These are phyloP conservation scores for Phaseolus lunatus DNA, from an alignment of 306 rosid genomes.

Conservation along the genomic window DNA sequence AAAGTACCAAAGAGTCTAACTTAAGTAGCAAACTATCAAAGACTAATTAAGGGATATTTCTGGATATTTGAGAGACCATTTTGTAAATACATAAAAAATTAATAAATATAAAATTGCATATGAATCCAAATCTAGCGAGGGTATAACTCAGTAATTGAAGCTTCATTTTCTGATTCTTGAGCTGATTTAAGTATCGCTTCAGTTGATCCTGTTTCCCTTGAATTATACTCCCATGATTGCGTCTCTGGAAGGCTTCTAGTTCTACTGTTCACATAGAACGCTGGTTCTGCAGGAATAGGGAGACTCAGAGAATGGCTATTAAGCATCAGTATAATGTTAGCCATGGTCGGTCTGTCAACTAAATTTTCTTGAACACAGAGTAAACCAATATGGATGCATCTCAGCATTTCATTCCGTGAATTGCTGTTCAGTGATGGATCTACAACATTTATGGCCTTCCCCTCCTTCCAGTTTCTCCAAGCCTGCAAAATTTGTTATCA, in stretches of 20 bases:
- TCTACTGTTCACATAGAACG: neutral
- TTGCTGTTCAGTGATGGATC: neutral
- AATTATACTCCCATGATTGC: neutral
- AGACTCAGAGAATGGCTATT: neutral
- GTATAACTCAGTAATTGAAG: neutral
- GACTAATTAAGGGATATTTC: too few species aligned
- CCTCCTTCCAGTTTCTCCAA: neutral
- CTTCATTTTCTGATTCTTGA: neutral
- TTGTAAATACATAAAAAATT: too few species aligned
- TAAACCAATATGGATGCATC: conserved; percentile 10
- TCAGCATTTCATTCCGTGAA: neutral
- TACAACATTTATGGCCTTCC: neutral
- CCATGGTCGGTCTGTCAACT: neutral
- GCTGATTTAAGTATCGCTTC: neutral
- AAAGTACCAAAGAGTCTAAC: too few species aligned
- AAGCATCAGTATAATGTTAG: neutral
- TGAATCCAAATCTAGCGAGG: too few species aligned
- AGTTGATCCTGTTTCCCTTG: neutral
- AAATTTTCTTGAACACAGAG: neutral
- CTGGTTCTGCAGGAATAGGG: neutral
- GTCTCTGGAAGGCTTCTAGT: neutral
- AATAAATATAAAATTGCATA: too few species aligned
- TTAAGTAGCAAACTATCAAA: too few species aligned
- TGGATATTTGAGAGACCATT: too few species aligned
- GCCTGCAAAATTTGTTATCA: neutral